Evolutionary conservation across 1,284 basidiomycete genomes (phyloP), one percentile per base, ranked within the genome.

Genomic region (Ganoderma multipileum): DNA sequence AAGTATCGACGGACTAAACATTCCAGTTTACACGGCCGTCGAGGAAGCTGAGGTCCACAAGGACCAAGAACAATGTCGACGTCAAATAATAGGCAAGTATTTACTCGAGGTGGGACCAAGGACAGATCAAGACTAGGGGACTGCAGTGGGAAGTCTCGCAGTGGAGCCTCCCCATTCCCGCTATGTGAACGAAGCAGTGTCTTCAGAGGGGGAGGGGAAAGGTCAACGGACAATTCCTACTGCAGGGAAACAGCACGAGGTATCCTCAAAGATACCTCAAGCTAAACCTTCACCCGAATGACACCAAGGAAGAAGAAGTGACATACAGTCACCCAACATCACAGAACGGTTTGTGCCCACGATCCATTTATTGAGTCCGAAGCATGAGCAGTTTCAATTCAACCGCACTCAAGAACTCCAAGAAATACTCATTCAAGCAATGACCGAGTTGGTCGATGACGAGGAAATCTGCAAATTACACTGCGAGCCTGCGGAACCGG

Each of bases 141-240:
- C 33, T 52, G 44, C 54, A 44, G 66, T 50, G 63, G 38, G 39
- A 23, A 39, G 38, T 23, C 26, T 52, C 39, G 33, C 16, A 5
- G 50, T 52, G 59, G 60, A 52, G 16, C 58, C 69, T 65, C 65
- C 66, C 61, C 69, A 67, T 20, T 57, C 66, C 38, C 66, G 63
- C 54, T 50, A 39, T 30, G 58, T 36, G 59, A 11, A 38, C 9
- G 1, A 36, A 2, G 6, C 6, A 7, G 57, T 26, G 62, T 67
- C 57, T 28, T 58, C 50, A 41, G 65, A 41, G 61, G 65, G 68
- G 62, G 68, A 66, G 44, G 65, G 50, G 52, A 60, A 59, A 23
- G 50, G 41, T n/a, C 4, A 1, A 28, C 23, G 12, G 12, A 23
- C 59, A 39, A 41, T 44, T 23, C 28, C 44, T 5, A 18, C 14